Evolutionary conservation across 2,329 filamentous ascomycete species (phyloP), one percentile per base, ranked within the genome.

Genomic region (Tolypocladium endophyticum): DNA sequence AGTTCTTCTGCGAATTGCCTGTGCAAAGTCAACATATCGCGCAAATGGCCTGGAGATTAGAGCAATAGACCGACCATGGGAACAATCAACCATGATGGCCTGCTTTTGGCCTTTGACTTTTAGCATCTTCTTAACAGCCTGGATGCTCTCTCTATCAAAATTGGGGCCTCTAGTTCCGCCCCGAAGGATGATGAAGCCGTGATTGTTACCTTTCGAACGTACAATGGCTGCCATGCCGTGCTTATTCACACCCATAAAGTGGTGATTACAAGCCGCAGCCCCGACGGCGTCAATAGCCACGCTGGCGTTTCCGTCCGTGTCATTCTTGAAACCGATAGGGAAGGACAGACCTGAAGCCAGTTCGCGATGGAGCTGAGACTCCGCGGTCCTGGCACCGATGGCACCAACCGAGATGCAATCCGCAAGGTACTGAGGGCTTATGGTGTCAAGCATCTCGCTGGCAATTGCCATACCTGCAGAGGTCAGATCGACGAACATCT

Each of bases 291-390:
- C 94, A 68, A 97, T 94, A 25, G 93, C 92, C 25, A 97, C 92
- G 33, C 85, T 86, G 60, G 97, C 79, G 67, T 88, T 91, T 47
- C 94, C 94, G 70, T 99, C 94, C 28, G 94, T 99, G 63, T 94
- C 94, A 76, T 99, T 99, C 86, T 99, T 99, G 88, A 97, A 99
- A 61, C 94, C 94, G 66, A 99, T 92, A 30, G 94, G 94, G 87
- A 97, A 97, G 60, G 90, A 96, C 58, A 97, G 83, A 67, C 94
- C 94, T 36, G 90, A 95, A 7, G 94, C 94, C 64, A 99, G 85
- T 79, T 99, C 94, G 64, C 94, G 88, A 78, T 99, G 94, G 65
- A 97, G 81, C 78, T 99, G 94, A 59, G 89, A 94, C 79, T 99
- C 94, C 56, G 94, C 97, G 52, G 94, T 99, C 66, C 94, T 86